These are phyloP conservation scores for Backusella circina DNA, from an alignment of 192 early-diverging fungal species.

Conservation along the genomic window DNA sequence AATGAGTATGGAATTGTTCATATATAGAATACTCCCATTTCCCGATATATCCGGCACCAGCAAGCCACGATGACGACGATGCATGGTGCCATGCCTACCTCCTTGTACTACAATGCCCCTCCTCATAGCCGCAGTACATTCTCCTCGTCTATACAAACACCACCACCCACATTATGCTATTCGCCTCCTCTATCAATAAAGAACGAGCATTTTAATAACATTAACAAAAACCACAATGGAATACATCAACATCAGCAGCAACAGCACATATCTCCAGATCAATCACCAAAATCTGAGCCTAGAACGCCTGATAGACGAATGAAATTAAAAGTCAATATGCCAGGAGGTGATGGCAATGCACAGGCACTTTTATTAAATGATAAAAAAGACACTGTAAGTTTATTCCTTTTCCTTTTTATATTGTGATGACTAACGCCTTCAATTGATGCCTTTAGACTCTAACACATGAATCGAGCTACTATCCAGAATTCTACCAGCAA, in stretches of 20 bases:
- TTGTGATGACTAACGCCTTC: neutral
- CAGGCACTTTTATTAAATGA: neutral
- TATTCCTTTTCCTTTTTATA: neutral
- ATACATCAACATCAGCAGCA: neutral
- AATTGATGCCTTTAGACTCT: neutral
- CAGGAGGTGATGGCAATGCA: neutral
- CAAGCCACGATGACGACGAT: neutral
- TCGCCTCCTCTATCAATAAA: neutral
- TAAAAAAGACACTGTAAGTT: neutral
- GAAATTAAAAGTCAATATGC: constrained; percentile 7
- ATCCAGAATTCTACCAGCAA: neutral
- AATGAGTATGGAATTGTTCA: neutral
- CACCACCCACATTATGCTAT: neutral
- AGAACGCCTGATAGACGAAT: constrained; percentile 1
- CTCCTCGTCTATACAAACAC: neutral
- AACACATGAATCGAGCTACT: neutral
- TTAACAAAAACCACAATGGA: neutral
- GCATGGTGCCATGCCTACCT: neutral
- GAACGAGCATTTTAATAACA: neutral
- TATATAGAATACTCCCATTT: neutral
- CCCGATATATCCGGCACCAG: neutral
- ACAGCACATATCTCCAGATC: constrained; percentile 1
- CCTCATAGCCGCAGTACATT: neutral
- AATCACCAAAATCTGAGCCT: constrained; percentile 7
- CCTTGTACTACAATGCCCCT: neutral